These are phyloP conservation scores for Castanospermum australe DNA, from an alignment of 306 rosid genomes.

Conservation along the genomic window DNA sequence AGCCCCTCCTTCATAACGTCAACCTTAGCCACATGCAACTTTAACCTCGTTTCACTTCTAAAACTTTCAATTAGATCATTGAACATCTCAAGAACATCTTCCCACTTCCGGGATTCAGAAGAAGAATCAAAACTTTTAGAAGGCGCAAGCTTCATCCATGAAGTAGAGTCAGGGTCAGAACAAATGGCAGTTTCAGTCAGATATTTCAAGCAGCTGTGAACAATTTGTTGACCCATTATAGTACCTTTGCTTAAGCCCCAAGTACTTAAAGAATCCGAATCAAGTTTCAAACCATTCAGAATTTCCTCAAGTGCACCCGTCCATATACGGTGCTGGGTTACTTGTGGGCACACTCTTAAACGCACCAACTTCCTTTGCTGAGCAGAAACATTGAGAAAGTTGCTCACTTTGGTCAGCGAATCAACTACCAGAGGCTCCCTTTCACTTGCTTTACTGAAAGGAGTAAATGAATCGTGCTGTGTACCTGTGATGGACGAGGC, in stretches of 20 bases:
- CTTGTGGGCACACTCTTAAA: slow-evolving; percentile 53
- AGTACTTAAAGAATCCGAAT: slow-evolving; percentile 48
- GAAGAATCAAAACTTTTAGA: slow-evolving; percentile 36
- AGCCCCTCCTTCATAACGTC: slow-evolving; percentile 84
- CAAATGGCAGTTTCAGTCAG: slow-evolving; percentile 41
- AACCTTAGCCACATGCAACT: slow-evolving; percentile 53
- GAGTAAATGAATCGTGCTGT: slow-evolving; percentile 32
- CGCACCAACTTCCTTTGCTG: slow-evolving; percentile 88
- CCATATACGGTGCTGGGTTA: slow-evolving; percentile 78
- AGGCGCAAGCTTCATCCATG: slow-evolving; percentile 81
- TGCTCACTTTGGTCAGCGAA: slow-evolving; percentile 64
- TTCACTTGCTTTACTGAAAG: slow-evolving; percentile 61
- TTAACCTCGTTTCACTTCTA: slow-evolving; percentile 48
- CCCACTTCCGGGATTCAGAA: slow-evolving; percentile 63
- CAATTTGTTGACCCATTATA: slow-evolving; percentile 66
- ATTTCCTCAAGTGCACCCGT: slow-evolving; percentile 54
- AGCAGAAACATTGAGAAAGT: slow-evolving; percentile 60
- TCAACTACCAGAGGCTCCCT: slow-evolving; percentile 62
- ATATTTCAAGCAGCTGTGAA: slow-evolving; percentile 63
- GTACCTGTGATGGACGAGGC: slow-evolving; percentile 17
- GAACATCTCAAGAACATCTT: slow-evolving; percentile 81
- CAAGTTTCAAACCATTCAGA: slow-evolving; percentile 55
- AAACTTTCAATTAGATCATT: slow-evolving; percentile 60
- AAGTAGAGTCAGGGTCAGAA: slow-evolving; percentile 49
- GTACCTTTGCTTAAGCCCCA: slow-evolving; percentile 41